Evolutionary conservation across 2,329 filamentous ascomycete genomes (phyloP).

Genomic region (Fusarium transvaalense): DNA sequence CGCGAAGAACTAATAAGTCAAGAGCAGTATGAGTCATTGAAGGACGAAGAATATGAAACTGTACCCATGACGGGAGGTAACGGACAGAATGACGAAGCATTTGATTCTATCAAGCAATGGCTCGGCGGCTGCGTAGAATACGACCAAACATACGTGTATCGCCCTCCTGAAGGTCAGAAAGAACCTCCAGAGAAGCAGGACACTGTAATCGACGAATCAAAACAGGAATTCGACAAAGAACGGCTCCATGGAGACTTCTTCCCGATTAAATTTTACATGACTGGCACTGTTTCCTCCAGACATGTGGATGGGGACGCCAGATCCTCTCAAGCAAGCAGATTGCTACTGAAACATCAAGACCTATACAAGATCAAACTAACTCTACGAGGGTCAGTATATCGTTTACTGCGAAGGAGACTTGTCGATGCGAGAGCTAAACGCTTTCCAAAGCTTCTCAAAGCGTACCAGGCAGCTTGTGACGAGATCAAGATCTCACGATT

Average conservation of each 20-base stretch:
- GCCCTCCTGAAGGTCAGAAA: slow-evolving; percentile 35
- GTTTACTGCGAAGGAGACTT: slow-evolving; percentile 68
- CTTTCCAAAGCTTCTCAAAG: slow-evolving; percentile 63
- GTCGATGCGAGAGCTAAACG: slow-evolving; percentile 60
- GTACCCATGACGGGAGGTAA: background rate
- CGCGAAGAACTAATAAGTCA: slow-evolving; percentile 69
- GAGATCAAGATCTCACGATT: slow-evolving; percentile 69
- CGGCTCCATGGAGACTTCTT: slow-evolving; percentile 69
- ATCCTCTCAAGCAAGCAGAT: slow-evolving; percentile 25
- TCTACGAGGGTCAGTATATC: slow-evolving; percentile 75
- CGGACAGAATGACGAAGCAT: slow-evolving; percentile 1
- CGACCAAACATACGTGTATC: slow-evolving; percentile 41
- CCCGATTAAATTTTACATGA: slow-evolving; percentile 38
- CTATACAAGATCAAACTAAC: slow-evolving; percentile 70
- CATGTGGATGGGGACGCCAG: slow-evolving; percentile 24
- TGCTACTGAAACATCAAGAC: slow-evolving; percentile 55
- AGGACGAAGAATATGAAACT: slow-evolving; percentile 44
- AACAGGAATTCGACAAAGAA: slow-evolving; percentile 49
- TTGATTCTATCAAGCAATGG: slow-evolving; percentile 32
- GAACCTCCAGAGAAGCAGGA: slow-evolving; percentile 13
- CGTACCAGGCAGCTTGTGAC: slow-evolving; percentile 63
- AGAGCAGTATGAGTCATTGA: slow-evolving; percentile 69
- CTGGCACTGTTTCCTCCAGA: slow-evolving; percentile 22
- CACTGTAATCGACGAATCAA: background rate
- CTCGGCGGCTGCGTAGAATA: slow-evolving; percentile 33